Evolutionary conservation across 2,329 filamentous ascomycete species (phyloP).

Genomic region (Annulohypoxylon truncatum): DNA sequence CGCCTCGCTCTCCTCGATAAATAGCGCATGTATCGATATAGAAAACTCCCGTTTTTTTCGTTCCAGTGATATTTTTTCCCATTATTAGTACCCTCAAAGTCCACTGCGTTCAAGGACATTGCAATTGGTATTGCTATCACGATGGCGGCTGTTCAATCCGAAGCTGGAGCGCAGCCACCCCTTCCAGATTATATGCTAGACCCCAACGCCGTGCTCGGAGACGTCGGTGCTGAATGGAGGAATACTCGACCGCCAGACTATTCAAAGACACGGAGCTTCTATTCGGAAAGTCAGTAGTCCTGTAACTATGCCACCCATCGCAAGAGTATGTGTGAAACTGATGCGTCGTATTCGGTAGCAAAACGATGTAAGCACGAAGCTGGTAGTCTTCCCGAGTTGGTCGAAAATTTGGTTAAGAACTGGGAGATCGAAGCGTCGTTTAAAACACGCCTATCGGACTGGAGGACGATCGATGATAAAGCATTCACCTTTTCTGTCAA

Average conservation of each 20-base stretch:
- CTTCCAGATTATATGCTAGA: slow-evolving; percentile 6
- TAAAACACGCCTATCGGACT: slow-evolving; percentile 6
- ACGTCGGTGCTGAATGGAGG: slow-evolving; percentile 4
- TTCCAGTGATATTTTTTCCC: neutral
- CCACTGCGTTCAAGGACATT: too few relatives aligned
- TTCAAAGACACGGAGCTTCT: slow-evolving; percentile 4
- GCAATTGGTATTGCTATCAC: neutral
- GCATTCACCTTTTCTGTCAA: slow-evolving; percentile 10
- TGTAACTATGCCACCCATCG: too few relatives aligned
- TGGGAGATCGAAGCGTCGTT: slow-evolving; percentile 18
- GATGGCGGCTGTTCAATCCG: neutral
- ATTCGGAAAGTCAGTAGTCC: neutral
- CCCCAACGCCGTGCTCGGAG: slow-evolving; percentile 4
- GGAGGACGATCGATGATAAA: slow-evolving; percentile 8
- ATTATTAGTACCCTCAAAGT: neutral
- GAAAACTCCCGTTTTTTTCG: neutral
- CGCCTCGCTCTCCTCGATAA: neutral
- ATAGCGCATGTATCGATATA: neutral
- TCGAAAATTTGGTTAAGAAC: slow-evolving; percentile 13
- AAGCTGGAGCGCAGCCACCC: neutral
- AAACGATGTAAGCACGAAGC: slow-evolving; percentile 5
- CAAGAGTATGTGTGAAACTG: neutral
- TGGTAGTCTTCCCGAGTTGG: slow-evolving; percentile 12
- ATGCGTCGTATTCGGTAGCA: neutral
- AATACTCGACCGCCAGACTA: slow-evolving; percentile 7